Evolutionary conservation across 305 asterid genomes (phyloP).

Genomic region (Euphrasia arctica): DNA sequence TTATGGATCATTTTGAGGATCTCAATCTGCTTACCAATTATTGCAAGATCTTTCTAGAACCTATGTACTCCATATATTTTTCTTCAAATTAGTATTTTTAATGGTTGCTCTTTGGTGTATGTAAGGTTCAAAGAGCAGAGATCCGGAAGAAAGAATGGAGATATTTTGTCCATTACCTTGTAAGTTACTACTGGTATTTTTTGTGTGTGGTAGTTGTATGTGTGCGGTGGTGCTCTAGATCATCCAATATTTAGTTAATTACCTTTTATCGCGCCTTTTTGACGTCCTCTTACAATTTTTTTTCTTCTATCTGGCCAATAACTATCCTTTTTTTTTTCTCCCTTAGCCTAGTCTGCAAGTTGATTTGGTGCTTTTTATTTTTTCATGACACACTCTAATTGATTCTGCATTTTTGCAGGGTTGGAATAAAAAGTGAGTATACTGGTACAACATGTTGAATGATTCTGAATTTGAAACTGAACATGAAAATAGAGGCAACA

Average conservation of each 20-base stretch:
- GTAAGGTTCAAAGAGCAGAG: constrained; percentile 89
- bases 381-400: constrained; percentile 18
- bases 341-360: constrained; percentile 15
- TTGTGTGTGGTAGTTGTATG: too few relatives aligned
- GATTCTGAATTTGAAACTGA: constrained; percentile 23
- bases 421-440: constrained; percentile 95
- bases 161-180: constrained; percentile 94
- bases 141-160: constrained; percentile 83
- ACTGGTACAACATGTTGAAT: constrained; percentile 23
- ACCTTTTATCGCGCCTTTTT: background rate
- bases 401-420: constrained; percentile 60
- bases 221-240: too few relatives aligned
- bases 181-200: constrained; percentile 28
- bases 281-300: constrained; percentile 2
- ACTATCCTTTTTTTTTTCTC: too few relatives aligned
- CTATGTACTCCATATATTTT: constrained; percentile 10
- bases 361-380: constrained; percentile 11
- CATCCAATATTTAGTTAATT: too few relatives aligned
- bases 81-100: constrained; percentile 11
- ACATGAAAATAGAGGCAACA: constrained; percentile 14
- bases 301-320: constrained; percentile 5
- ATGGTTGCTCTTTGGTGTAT: constrained; percentile 30
- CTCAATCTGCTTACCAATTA: too few relatives aligned
- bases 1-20: too few relatives aligned
- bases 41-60: too few relatives aligned